Base-by-base conservation (phyloP, 169 alveolate species). In the Eimeria praecox region DNA sequence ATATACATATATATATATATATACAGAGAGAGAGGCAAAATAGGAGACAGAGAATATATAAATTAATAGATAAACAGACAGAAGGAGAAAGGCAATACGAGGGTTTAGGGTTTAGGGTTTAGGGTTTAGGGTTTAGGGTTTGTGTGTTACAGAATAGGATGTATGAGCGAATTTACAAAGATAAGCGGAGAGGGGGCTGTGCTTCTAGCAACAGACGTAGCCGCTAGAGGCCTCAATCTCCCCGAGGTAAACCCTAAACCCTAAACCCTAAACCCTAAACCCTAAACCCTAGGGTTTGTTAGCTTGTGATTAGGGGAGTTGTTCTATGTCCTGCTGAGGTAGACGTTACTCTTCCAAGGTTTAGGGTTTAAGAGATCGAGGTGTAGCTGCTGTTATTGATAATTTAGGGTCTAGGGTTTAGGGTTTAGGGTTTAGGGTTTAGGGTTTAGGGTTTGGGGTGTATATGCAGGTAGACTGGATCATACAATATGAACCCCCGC, bases 401-500 rank as follows among this genome's bases (percentile, higher is more conserved):
- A 49, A 12, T 2, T 18, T 33, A 27, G 78, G 38, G 78, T 10
- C 42, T 33, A 66, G 78, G 78, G 78, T 27, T 66, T n/a, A 66
- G 38, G 78, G 42, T 18, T 27, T 27, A 66, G 78, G 78, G 78
- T 66, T 27, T n/a, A 66, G 78, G 78, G 78, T 66, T 66, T 75
- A 42, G 56, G 86, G 86, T 66, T 59, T 30, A 38, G 86, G 80
- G 93, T 40, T 44, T 38, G 16, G 93, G 33, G 93, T 86, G 56
- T 38, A 14, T 3, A 69, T 6, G 42, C 95, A 89, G 95, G 95
- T 89, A 73, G 77, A 42, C 87, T 89, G 83, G 83, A 82, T 92
- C 27, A 59, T 80, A 0, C 96, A 92, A 87, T 92, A 35, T 54
- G 96, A 93, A 54, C 94, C 89, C 73, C 96, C 96, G 20, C 96